Base-by-base conservation (phyloP, 169 alveolate genomes). In the Plasmodium coatneyi region DNA sequence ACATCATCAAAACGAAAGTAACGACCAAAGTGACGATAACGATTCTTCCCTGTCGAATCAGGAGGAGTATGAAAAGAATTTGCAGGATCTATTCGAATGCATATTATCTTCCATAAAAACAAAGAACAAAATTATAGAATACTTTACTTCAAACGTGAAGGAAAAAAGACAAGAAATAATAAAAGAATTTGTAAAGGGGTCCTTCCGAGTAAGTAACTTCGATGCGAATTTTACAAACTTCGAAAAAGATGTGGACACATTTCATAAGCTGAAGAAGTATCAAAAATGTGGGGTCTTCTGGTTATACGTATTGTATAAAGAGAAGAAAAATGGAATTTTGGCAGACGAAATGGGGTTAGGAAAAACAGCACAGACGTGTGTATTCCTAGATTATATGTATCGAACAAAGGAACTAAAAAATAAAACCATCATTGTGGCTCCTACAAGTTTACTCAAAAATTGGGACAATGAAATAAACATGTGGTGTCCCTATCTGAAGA, bases 271-370 rank as follows among this genome's bases (percentile, higher is more conserved):
- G 71, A 97, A 97, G 82, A 92, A 93, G 72, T 97, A 97, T 80
- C 99, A 97, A 83, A 93, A 97, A 80, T 97, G 97, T 93, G 98
- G 99, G 1, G 97, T 97, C 32, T 96, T 96, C 71, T 97, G 99
- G 99, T 92, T 97, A 70, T 95, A 97, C 30, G 80, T 97, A 49
- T 79, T 97, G 66, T 97, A 97, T 84, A 82, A 83, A 19, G 94
- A 94, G 79, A 54, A 72, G 30, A 97, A 97, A 81, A 95, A 96
- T 72, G 98, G 98, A 32, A 97, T 97, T 32, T 95, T 97, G 71
- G 99, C 99, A 0, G 99, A 97, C 92, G 99, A 97, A 66, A 97
- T 97, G 99, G 99, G 99, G n/a, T 92, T 97, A 36, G 99, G 99
- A 0, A 97, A 97, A 92, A 97, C 99, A 52, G 98, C 98, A 9